phyloP scores from a whole-genome alignment of 768 basidiomycete species.

The Asterophora lycoperdoides region DNA sequence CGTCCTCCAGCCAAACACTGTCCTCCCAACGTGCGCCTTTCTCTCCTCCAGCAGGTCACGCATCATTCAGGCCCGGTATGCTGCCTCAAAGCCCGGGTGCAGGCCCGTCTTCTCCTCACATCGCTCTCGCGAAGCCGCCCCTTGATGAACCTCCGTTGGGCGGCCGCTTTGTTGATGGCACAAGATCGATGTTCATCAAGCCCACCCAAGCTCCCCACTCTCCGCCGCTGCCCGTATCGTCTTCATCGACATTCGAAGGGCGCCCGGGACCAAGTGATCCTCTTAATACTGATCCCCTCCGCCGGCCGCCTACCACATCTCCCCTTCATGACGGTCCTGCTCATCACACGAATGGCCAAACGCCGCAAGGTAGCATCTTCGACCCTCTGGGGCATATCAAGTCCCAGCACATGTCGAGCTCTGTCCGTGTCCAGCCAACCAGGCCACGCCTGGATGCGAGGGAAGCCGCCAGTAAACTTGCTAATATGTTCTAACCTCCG shows the following conservation, averaged over 20 bases:
- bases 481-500: conserved; percentile 77
- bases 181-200: conserved; percentile 77
- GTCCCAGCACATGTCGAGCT: conserved; percentile 65
- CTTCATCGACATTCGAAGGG: conserved; percentile 31
- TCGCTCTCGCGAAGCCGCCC: conserved; percentile 25
- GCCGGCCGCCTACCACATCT: conserved; percentile 27
- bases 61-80: conserved; percentile 17
- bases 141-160: conserved; percentile 50
- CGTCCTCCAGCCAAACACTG: conserved; percentile 26
- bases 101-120: conserved; percentile 47
- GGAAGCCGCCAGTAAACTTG: conserved; percentile 85
- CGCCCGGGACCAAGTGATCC: conserved; percentile 23
- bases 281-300: conserved; percentile 31
- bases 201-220: conserved; percentile 37
- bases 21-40: conserved; percentile 16
- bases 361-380: conserved; percentile 30
- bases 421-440: conserved; percentile 68
- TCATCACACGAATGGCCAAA: conserved; percentile 20
- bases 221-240: conserved; percentile 30
- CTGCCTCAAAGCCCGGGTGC: conserved; percentile 50
- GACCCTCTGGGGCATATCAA: conserved; percentile 64
- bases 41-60: conserved; percentile 16
- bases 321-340: conserved; percentile 21
- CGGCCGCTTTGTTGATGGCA: conserved; percentile 67
- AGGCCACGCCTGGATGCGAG: conserved; percentile 76